phyloP scores from a whole-genome alignment of 2,329 filamentous ascomycete genomes.

The Claviceps africana region DNA sequence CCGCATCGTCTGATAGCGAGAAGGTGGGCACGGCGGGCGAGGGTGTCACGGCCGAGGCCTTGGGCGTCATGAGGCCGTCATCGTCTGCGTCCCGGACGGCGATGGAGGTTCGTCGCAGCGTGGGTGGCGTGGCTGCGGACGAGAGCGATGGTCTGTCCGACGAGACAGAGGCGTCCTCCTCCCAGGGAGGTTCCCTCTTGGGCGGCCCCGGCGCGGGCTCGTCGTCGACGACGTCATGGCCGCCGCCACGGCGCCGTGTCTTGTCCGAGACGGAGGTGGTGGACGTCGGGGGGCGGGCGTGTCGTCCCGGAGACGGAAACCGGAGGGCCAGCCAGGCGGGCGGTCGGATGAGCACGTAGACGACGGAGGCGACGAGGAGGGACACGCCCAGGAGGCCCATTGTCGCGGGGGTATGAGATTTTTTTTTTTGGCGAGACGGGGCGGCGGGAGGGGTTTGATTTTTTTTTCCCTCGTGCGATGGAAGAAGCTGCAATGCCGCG shows the following conservation, averaged over 20 bases:
- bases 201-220: conserved; percentile 3
- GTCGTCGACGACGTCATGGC: background rate
- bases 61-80: conserved; percentile 37
- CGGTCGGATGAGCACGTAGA: conserved; percentile 41
- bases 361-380: conserved; percentile 46
- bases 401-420: too few relatives aligned
- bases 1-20: conserved; percentile 20
- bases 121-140: conserved; percentile 20
- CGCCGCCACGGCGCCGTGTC: background rate
- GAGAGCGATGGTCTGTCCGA: conserved; percentile 1
- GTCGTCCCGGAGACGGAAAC: conserved; percentile 12
- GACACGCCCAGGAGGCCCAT: conserved; percentile 39
- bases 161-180: background rate
- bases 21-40: conserved; percentile 29
- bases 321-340: conserved; percentile 30
- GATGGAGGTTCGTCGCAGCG: conserved; percentile 11
- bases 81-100: conserved; percentile 9
- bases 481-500: too few relatives aligned
- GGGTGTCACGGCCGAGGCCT: conserved; percentile 21
- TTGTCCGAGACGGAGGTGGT: background rate
- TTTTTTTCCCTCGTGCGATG: too few relatives aligned
- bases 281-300: background rate
- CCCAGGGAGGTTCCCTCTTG: too few relatives aligned
- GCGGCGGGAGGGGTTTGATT: too few relatives aligned
- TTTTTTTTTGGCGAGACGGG: too few relatives aligned